Base-by-base conservation (phyloP, 2,329 filamentous ascomycete species). In the Colletotrichum endophyticum region DNA sequence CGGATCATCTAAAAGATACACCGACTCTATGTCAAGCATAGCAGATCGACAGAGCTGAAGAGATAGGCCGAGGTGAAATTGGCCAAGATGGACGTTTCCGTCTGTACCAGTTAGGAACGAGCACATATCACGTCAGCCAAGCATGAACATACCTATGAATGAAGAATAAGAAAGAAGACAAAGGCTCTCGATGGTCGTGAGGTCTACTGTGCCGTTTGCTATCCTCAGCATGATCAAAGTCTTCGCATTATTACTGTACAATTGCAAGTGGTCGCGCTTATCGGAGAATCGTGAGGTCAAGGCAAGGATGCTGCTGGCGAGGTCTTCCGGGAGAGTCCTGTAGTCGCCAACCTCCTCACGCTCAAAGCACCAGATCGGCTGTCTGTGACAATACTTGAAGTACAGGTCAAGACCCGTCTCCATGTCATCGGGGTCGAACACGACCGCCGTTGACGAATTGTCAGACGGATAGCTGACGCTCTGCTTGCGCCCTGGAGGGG, bases 21-120 rank as follows among this genome's bases (percentile, higher is more conserved):
- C 80, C 0, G 85, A 83, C 61, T 86, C 84, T 0, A 87, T 78
- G 71, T 90, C 88, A 1, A 90, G 79, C 85, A 87, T 87, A 9
- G 88, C 88, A 0, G 88, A 88, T 11, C 87, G 86, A 77, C 88
- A 89, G 11, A 90, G 85, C 77, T 90, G 88, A 49, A 88, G 85
- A 2, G 86, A 87, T 13, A 90, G 84, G 11, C 88, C 88, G 0
- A 90, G 86, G 72, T 90, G 84, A 66, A 90, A 90, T 67, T 88
- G 87, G 16, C 88, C 88, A 1, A 89, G 84, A 34, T 87, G 86
- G 11, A 86, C 80, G 70, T 89, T 86, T 27, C 88, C 88, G 75
- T 90, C 88, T 89, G 63, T 2, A 44, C 3, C 3, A n/a, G 34
- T 79, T 61, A 81, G 76, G 28, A 36, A 36, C 34, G 19, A n/a